Evolutionary conservation across 2,329 filamentous ascomycete genomes (phyloP).

Genomic region (Chaetomium sp.): DNA sequence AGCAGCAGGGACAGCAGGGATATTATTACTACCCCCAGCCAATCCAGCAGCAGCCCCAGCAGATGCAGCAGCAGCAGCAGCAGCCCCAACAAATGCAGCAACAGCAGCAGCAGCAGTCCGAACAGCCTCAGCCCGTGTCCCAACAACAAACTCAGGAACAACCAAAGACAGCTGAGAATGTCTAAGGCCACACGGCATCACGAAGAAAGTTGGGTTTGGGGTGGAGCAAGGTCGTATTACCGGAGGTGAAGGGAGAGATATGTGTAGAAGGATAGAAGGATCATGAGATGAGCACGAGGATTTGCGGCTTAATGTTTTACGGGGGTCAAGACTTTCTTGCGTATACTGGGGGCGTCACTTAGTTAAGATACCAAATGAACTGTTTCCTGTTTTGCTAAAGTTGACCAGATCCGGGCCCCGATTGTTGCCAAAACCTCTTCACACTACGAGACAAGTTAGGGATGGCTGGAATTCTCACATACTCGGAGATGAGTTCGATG

Average conservation of each 20-base stretch:
- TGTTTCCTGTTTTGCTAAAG: not conserved
- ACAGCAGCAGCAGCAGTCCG: conserved; percentile 9
- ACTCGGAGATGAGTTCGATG: too few species aligned
- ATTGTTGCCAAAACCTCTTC: too few species aligned
- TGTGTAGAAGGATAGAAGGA: not conserved
- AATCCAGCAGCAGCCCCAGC: not conserved
- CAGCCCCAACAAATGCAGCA: conserved; percentile 9
- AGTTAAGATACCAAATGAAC: conserved; percentile 3
- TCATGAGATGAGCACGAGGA: not conserved
- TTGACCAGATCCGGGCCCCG: not conserved
- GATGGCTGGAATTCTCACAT: too few species aligned
- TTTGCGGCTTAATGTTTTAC: not conserved
- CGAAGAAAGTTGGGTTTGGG: not conserved
- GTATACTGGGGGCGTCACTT: not conserved
- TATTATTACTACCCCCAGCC: conserved; percentile 18
- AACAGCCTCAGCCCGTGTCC: not conserved
- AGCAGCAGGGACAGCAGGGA: conserved; percentile 14
- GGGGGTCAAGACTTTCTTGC: not conserved
- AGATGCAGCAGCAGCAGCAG: conserved; percentile 12
- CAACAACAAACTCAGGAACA: conserved; percentile 12
- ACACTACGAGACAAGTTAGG: too few species aligned
- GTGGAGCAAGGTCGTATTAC: not conserved
- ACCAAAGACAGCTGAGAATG: not conserved
- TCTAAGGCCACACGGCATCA: not conserved
- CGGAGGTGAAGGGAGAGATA: not conserved